Evolutionary conservation across 768 basidiomycete species (phyloP), one percentile per base, ranked within the genome.

Genomic region (Thelephora aurantiotincta): DNA sequence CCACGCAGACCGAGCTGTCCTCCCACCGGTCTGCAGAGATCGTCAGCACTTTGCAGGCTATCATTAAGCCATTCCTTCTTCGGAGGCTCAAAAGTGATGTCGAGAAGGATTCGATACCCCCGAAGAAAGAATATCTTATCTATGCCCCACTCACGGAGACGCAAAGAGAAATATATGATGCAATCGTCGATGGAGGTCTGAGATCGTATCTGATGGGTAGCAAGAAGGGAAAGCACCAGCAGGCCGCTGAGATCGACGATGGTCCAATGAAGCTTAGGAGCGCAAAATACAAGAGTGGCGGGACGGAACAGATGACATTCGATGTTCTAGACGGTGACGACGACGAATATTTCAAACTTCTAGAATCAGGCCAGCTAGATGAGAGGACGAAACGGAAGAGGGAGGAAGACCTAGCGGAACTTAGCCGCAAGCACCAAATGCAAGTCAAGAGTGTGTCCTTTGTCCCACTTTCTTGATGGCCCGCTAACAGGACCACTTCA

Each of bases 1-100:
- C 74, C 11, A 68, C 83, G 50, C 73, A 78, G 51, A 64, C 70
- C 2, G 64, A 68, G 11, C 63, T 89, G 13, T 73, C 75, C 2
- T 68, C 72, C 4, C 70, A 72, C 14, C 77, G 80, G 34, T 77
- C 80, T 0, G 64, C 74, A 0, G 69, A 77, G 35, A 73, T 94
- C 54, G 82, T 96, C 50, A 70, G 75, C 23, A 75, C 83, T 0
- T 74, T 97, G 0, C 92, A 96, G 60, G 76, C 78, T 2, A 93
- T 99, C 56, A 76, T 99, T 44, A 91, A 92, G 55, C 96, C 96
- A 1, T 99, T 98, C 72, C 74, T 98, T 23, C 72, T 98, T 0
- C 79, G 96, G 11, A 78, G 96, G 11, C 71, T 97, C 48, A 98
- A 98, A 63, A 78, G 69, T 5, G 96, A 99, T 54, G 94, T 98